These are phyloP conservation scores for Podaxis pistillaris DNA, from an alignment of 768 basidiomycete species.

Conservation along the genomic window DNA sequence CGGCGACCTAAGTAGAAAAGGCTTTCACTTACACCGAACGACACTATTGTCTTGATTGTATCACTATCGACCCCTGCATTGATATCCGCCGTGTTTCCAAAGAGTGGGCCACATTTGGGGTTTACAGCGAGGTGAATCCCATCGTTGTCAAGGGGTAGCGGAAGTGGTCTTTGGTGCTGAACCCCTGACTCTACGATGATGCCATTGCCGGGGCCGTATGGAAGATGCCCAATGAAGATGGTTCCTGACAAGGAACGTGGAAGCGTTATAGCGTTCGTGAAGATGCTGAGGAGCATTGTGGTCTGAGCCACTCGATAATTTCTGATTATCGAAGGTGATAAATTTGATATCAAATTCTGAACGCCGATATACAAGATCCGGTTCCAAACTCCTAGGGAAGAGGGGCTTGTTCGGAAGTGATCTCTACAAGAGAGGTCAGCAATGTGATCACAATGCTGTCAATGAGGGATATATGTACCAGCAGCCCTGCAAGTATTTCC, in stretches of 20 bases:
- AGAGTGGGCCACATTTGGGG: slow-evolving; percentile 41
- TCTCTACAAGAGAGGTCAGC: no score
- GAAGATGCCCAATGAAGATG: not conserved
- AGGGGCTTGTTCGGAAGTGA: no score
- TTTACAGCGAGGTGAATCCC: slow-evolving; percentile 44
- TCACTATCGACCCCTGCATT: slow-evolving; percentile 44
- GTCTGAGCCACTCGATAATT: not conserved
- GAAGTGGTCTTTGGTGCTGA: slow-evolving; percentile 1
- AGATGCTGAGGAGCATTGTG: not conserved
- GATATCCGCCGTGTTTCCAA: slow-evolving; percentile 40
- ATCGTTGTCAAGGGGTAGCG: slow-evolving; percentile 21
- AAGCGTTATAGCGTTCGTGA: not conserved
- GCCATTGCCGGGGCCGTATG: not conserved
- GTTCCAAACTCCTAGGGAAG: no score
- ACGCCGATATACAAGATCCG: no score
- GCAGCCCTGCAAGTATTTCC: not conserved
- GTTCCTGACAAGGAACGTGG: not conserved
- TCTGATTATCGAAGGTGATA: no score
- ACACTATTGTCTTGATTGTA: slow-evolving; percentile 25
- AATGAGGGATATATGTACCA: not conserved
- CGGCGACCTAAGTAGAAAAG: no score
- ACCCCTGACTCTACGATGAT: not conserved
- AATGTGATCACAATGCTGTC: not conserved
- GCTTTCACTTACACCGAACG: slow-evolving; percentile 4
- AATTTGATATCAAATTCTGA: no score